Percentiles rank a stretch among this genome's conserved stretches.
Evolutionary conservation across 148 eudicot species (phyloP).

Genomic region (Silene conica): DNA sequence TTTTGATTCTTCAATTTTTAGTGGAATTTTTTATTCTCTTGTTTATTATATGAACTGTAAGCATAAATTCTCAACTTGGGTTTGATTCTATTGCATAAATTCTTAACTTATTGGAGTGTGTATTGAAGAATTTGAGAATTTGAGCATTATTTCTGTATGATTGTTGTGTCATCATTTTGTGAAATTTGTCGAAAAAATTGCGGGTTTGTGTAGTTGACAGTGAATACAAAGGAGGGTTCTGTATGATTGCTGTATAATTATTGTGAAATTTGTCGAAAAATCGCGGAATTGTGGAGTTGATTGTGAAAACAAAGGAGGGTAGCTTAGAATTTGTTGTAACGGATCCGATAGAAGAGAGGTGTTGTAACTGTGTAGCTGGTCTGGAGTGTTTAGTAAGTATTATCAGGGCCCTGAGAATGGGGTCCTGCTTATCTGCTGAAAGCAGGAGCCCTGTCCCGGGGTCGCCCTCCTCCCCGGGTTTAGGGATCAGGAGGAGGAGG

Average conservation of each 20-base stretch:
- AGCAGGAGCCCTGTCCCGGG: slow-evolving; percentile 81
- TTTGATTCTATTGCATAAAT: background rate
- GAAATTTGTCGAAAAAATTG: background rate
- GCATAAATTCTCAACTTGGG: slow-evolving; percentile 12
- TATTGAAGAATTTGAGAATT: slow-evolving; percentile 7
- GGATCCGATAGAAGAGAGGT: slow-evolving; percentile 56
- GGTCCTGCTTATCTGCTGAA: slow-evolving; percentile 93
- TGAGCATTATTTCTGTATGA: background rate
- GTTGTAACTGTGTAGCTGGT: slow-evolving; percentile 53
- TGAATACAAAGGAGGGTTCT: background rate
- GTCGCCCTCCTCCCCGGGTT: slow-evolving; percentile 39
- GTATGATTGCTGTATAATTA: slow-evolving; percentile 5
- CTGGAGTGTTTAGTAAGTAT: slow-evolving; percentile 88
- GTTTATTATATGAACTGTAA: background rate
- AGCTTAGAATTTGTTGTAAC: slow-evolving; percentile 34
- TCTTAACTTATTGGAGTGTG: background rate
- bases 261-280: background rate
- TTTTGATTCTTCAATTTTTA: slow-evolving; percentile 19
- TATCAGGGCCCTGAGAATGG: slow-evolving; percentile 97
- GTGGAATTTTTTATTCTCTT: slow-evolving; percentile 2
- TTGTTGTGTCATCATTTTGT: background rate
- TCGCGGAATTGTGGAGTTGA: background rate
- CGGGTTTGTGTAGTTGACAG: background rate
- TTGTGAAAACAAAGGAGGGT: background rate
- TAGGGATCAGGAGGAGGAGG: slow-evolving; percentile 54